phyloP scores from a whole-genome alignment of 768 basidiomycete species.

The Hericium rajendrae region DNA sequence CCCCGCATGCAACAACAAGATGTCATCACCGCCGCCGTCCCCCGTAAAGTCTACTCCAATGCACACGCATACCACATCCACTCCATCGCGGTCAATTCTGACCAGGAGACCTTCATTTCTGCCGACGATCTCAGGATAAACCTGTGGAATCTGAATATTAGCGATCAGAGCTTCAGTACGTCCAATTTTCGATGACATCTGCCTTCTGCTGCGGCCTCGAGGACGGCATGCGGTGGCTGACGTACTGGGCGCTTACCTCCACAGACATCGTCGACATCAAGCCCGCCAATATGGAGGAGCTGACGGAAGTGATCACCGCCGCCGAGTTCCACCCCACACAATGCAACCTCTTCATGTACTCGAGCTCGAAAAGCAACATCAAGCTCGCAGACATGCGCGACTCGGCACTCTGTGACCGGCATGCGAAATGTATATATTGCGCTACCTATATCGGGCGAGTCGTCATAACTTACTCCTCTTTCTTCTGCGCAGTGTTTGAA shows the following conservation, averaged over 20 bases:
- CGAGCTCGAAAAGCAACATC: constrained; percentile 98
- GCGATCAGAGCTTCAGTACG: constrained; percentile 98
- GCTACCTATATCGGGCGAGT: not conserved
- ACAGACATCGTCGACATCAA: constrained; percentile 99
- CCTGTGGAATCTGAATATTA: constrained; percentile 97
- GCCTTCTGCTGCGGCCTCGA: not conserved
- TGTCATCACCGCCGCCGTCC: constrained; percentile 96
- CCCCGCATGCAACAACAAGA: constrained; percentile 92
- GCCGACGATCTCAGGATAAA: constrained; percentile 98
- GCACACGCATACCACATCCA: constrained; percentile 99
- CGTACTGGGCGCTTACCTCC: constrained; percentile 1
- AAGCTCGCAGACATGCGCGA: constrained; percentile 99
- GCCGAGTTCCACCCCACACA: constrained; percentile 97
- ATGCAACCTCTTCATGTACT: constrained; percentile 99
- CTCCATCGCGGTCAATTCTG: constrained; percentile 98
- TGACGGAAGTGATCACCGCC: constrained; percentile 99
- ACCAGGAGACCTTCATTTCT: constrained; percentile 98
- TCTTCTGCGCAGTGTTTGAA: constrained; percentile 67
- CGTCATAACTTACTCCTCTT: constrained; percentile 1
- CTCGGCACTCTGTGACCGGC: constrained; percentile 89
- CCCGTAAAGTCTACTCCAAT: constrained; percentile 97
- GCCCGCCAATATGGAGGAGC: constrained; percentile 98
- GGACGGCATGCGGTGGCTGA: not conserved
- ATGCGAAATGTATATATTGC: constrained; percentile 78
- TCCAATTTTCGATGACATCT: constrained; percentile 12